Base-by-base conservation (phyloP, 1,139 yeast species). In the Candida tetrigidarum region DNA sequence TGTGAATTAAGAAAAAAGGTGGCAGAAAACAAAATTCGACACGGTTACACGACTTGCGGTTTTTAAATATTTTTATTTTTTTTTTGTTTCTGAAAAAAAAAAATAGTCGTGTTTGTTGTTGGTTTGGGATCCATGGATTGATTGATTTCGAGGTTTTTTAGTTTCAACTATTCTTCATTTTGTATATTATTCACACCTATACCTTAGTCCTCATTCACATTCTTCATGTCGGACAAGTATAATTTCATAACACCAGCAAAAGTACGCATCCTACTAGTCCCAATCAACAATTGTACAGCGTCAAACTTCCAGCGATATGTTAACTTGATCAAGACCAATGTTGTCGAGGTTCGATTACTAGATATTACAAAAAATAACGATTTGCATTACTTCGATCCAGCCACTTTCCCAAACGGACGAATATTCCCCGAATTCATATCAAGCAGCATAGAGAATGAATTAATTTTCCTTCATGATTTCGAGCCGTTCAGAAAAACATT, bases 401-500 rank as follows among this genome's bases (percentile, higher is more conserved):
- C 85, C 57, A 83, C 86, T 0, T 88, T 81, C 56, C 97, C 97
- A 1, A 76, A 78, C 42, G 98, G 98, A 0, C 69, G 84, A 42
- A 65, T 89, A 1, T 61, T 81, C 12, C 86, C 78, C 54, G 85
- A 85, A 46, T 81, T 83, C 51, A 66, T 63, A 18, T 64, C 79
- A 0, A 56, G 76, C 1, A 62, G 69, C 26, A 76, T 78, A 10
- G 89, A 85, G 47, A 70, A 74, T 19, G 88, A 84, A 42, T 70
- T 71, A 16, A 66, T 83, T 8, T 85, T 87, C 48, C 69, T 92
- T 44, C 89, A 87, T 54, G 97, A 92, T 63, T 83, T 92, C 52
- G 98, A 93, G 63, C 96, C 97, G 1, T 89, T 78, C 63, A 68
- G 98, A 43, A 90, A 90, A 60, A 78, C 84, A 0, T 83, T 86